Evolutionary conservation across 805 yeast genomes (phyloP).

Genomic region (Yamadazyma endophytica): DNA sequence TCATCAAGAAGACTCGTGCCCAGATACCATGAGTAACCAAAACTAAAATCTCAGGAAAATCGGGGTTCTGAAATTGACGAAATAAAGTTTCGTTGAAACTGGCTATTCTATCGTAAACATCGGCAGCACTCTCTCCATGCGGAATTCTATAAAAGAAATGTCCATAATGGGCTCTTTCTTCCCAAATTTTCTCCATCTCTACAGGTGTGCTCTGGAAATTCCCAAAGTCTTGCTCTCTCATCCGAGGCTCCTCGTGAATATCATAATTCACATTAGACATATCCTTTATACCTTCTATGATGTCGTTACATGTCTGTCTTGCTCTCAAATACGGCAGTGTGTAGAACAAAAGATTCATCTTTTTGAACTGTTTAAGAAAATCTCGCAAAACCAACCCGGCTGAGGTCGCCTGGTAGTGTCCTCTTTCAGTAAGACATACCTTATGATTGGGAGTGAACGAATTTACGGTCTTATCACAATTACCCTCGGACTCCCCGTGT

Average conservation of each 20-base stretch:
- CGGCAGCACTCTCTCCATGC: constrained; percentile 94
- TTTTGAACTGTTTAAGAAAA: constrained; percentile 32
- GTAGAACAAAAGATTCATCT: constrained; percentile 52
- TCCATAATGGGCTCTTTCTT: constrained; percentile 83
- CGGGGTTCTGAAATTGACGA: constrained; percentile 66
- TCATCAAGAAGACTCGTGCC: constrained; percentile 89
- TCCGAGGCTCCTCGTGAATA: constrained; percentile 81
- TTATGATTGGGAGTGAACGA: constrained; percentile 74
- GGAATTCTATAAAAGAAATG: constrained; percentile 80
- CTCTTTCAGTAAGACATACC: constrained; percentile 67
- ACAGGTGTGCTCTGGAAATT: constrained; percentile 77
- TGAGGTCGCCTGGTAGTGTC: constrained; percentile 57
- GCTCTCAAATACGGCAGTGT: constrained; percentile 87
- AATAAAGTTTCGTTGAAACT: constrained; percentile 85
- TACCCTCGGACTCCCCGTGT: constrained; percentile 93
- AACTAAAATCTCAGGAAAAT: constrained; percentile 77
- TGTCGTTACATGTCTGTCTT: constrained; percentile 74
- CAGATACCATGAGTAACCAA: constrained; percentile 92
- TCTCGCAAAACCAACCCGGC: constrained; percentile 56
- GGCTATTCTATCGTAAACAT: constrained; percentile 87
- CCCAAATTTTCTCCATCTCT: constrained; percentile 79
- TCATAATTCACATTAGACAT: constrained; percentile 43
- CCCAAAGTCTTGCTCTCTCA: constrained; percentile 95
- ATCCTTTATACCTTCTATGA: constrained; percentile 53
- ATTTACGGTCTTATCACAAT: constrained; percentile 79